A percentile compares a stretch with the other conserved stretches of the same genome.
Conservation (phyloP, 78 protist species). For the Dictyostelium intermedium region DNA sequence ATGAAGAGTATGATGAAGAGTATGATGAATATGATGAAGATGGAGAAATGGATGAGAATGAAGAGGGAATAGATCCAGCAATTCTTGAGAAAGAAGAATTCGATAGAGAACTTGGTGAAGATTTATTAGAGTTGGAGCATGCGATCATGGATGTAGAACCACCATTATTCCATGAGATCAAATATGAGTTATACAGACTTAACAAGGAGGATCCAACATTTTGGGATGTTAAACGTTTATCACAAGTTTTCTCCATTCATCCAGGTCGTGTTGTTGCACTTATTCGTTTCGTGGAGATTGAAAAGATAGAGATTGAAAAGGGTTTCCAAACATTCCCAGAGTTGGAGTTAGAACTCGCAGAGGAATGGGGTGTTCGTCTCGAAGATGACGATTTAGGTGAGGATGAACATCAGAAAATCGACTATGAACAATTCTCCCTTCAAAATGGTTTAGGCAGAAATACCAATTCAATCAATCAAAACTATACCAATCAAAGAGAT, state of each 20-base stretch:
- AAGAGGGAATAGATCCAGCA: neutral
- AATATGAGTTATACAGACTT: constrained; percentile 6
- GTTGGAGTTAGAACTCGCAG: neutral
- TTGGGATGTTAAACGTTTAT: constrained; percentile 27
- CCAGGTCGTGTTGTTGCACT: constrained; percentile 58
- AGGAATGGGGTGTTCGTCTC: neutral
- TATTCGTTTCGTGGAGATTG: constrained; percentile 40
- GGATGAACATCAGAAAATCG: neutral
- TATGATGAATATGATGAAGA: neutral
- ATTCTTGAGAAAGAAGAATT: neutral
- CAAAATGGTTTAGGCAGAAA: neutral
- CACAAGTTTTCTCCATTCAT: constrained; percentile 36
- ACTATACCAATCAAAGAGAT: neutral
- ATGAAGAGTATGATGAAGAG: neutral
- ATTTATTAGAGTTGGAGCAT: neutral
- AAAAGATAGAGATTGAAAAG: constrained; percentile 10
- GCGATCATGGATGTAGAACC: neutral
- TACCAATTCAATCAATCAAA: neutral
- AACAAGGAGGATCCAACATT: constrained; percentile 21
- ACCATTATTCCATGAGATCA: neutral
- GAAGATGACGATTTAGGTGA: constrained; percentile 8
- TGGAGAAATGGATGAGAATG: neutral
- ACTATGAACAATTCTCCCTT: neutral
- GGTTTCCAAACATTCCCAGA: constrained; percentile 4
- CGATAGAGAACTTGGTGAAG: neutral